Percentiles rank a stretch among this genome's conserved stretches.
Evolutionary conservation across 129 eudicot genomes (phyloP).

Genomic region (Flaveria robusta): DNA sequence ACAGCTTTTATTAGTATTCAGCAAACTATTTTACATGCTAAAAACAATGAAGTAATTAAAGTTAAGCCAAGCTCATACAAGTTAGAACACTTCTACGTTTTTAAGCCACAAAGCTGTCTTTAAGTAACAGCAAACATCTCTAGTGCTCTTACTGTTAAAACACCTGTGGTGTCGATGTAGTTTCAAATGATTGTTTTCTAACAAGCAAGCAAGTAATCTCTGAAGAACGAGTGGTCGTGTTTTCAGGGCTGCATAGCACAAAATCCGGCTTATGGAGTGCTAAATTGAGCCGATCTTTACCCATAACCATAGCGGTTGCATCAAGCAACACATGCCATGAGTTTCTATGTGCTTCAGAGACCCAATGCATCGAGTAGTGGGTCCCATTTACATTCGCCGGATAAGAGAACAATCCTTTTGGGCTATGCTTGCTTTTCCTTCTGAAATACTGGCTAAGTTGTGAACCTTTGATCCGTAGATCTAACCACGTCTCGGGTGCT

Average conservation of each 20-base stretch:
- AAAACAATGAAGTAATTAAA: conserved; percentile 5
- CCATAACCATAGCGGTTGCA: conserved; percentile 56
- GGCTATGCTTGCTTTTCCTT: conserved; percentile 60
- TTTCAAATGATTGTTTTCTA: conserved; percentile 53
- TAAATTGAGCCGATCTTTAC: conserved; percentile 58
- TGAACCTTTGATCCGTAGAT: conserved; percentile 73
- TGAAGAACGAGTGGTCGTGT: conserved; percentile 46
- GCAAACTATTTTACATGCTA: conserved; percentile 36
- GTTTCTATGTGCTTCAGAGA: conserved; percentile 72
- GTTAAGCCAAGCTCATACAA: conserved; percentile 24
- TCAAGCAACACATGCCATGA: conserved; percentile 81
- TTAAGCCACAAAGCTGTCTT: conserved; percentile 11
- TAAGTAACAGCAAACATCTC: conserved; percentile 15
- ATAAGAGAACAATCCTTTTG: conserved; percentile 67
- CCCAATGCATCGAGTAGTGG: conserved; percentile 79
- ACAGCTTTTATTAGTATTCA: conserved; percentile 29
- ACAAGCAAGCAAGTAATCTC: conserved; percentile 71
- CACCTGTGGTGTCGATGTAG: conserved; percentile 28
- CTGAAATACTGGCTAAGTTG: conserved; percentile 75
- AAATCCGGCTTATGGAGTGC: conserved; percentile 76
- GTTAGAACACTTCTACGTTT: conserved; percentile 25
- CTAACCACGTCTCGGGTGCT: conserved; percentile 68
- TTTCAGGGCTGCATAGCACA: conserved; percentile 63
- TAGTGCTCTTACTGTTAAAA: conserved; percentile 18
- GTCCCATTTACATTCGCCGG: conserved; percentile 63